Conservation (phyloP, 441 rosid genomes). For the Manihot esculenta region DNA sequence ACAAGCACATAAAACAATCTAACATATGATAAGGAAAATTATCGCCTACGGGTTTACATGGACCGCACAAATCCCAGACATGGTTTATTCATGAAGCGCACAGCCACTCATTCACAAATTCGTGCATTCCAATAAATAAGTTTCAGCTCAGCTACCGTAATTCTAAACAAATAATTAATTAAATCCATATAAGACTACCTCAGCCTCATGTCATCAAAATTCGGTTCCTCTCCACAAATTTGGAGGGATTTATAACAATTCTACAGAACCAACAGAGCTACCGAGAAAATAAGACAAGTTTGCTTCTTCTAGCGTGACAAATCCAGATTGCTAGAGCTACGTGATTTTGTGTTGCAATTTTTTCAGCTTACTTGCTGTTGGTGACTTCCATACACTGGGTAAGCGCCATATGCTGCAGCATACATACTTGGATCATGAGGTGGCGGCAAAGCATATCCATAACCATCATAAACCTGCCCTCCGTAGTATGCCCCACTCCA, state of each 20-base stretch:
- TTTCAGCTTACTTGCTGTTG: slow-evolving; percentile 94
- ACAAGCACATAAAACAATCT: no score
- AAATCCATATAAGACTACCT: slow-evolving; percentile 48
- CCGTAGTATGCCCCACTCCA: slow-evolving; percentile 72
- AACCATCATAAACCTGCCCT: slow-evolving; percentile 72
- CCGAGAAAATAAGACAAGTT: slow-evolving; percentile 30
- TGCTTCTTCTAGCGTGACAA: slow-evolving; percentile 33
- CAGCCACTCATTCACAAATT: slow-evolving; percentile 15
- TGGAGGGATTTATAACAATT: slow-evolving; percentile 41
- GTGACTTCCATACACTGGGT: slow-evolving; percentile 75
- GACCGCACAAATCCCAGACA: neutral
- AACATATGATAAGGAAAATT: no score
- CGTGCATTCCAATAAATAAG: slow-evolving; percentile 36
- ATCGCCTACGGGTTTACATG: no score
- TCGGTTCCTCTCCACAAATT: slow-evolving; percentile 53
- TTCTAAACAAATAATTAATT: slow-evolving; percentile 37
- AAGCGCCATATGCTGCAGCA: slow-evolving; percentile 64
- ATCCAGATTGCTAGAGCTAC: slow-evolving; percentile 35
- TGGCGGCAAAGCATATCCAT: slow-evolving; percentile 65
- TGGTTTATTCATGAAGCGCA: slow-evolving; percentile 19
- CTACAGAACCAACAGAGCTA: slow-evolving; percentile 41
- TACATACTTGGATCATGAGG: slow-evolving; percentile 77
- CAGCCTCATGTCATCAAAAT: slow-evolving; percentile 67
- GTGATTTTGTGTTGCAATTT: slow-evolving; percentile 17
- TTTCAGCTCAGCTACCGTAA: slow-evolving; percentile 27